phyloP scores from a whole-genome alignment of 441 rosid species.

The Eutrema salsugineum region DNA sequence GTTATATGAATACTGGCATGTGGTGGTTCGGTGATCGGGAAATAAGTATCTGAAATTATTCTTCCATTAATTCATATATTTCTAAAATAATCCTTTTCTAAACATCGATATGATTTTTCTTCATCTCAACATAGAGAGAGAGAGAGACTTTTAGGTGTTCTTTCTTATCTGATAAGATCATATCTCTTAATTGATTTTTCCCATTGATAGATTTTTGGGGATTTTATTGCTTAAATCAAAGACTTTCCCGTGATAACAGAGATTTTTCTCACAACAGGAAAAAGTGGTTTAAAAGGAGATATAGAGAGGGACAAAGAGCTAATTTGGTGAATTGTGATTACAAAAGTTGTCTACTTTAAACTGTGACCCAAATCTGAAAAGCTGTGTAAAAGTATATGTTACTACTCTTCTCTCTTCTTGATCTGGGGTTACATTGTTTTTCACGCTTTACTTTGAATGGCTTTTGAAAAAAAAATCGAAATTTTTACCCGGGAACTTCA shows the following conservation, averaged over 20 bases:
- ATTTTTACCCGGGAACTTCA: conserved; percentile 16
- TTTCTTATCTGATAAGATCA: conserved; percentile 17
- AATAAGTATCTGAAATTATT: neutral
- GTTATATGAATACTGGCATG: conserved; percentile 2
- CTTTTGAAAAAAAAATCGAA: neutral
- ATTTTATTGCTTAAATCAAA: neutral
- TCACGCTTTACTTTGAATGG: conserved; percentile 24
- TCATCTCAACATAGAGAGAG: neutral
- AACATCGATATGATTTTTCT: conserved; percentile 1
- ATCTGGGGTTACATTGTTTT: conserved; percentile 22
- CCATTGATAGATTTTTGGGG: neutral
- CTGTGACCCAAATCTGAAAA: conserved; percentile 23
- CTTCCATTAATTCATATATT: neutral
- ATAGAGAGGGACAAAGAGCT: neutral
- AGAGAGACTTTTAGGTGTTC: neutral
- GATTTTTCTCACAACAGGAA: neutral
- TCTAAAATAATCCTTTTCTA: neutral
- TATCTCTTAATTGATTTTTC: conserved; percentile 7
- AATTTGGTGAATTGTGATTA: conserved; percentile 1
- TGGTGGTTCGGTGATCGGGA: conserved; percentile 17
- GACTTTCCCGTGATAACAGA: conserved; percentile 1
- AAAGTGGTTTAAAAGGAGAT: neutral
- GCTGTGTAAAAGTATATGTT: neutral
- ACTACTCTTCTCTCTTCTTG: conserved; percentile 1
- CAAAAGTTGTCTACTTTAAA: conserved; percentile 20